A percentile compares a stretch with the other conserved stretches of the same genome.
Conservation (phyloP, 192 early-diverging fungal species). For the Coemansia sp. region DNA sequence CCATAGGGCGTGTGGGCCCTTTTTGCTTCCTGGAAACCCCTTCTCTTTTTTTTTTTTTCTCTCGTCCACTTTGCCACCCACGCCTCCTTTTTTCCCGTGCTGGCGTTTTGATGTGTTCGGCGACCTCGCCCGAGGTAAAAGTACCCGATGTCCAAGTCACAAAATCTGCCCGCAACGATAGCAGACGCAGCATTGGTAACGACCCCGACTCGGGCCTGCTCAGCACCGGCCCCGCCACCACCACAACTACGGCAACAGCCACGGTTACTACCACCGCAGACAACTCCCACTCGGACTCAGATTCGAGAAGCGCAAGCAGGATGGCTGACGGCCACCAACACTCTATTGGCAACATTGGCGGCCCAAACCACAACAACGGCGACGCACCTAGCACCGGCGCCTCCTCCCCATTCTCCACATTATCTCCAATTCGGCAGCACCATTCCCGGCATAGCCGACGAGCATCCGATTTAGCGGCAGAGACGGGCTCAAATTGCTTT, state of each 20-base stretch:
- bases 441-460: slow-evolving; percentile 3
- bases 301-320: slow-evolving; percentile 6
- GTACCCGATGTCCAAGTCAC: slow-evolving; percentile 37
- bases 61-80: not conserved
- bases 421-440: slow-evolving; percentile 5
- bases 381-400: not conserved
- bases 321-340: not conserved
- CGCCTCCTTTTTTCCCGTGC: not conserved
- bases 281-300: not conserved
- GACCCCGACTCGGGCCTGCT: not conserved
- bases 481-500: not conserved
- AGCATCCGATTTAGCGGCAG: slow-evolving; percentile 3
- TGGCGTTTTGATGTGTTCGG: slow-evolving; percentile 39
- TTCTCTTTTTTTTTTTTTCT: not conserved
- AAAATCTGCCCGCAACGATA: slow-evolving; percentile 11
- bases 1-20: slow-evolving; percentile 5
- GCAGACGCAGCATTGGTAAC: slow-evolving; percentile 16
- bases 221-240: not conserved
- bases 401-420: slow-evolving; percentile 11
- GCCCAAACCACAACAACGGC: slow-evolving; percentile 3
- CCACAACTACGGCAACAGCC: not conserved
- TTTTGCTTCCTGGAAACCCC: not conserved
- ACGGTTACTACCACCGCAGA: not conserved
- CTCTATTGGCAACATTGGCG: not conserved
- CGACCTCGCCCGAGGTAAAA: slow-evolving; percentile 39